phyloP scores from a whole-genome alignment of 2,329 filamentous ascomycete species.

The Ceratocystis smalleyi region DNA sequence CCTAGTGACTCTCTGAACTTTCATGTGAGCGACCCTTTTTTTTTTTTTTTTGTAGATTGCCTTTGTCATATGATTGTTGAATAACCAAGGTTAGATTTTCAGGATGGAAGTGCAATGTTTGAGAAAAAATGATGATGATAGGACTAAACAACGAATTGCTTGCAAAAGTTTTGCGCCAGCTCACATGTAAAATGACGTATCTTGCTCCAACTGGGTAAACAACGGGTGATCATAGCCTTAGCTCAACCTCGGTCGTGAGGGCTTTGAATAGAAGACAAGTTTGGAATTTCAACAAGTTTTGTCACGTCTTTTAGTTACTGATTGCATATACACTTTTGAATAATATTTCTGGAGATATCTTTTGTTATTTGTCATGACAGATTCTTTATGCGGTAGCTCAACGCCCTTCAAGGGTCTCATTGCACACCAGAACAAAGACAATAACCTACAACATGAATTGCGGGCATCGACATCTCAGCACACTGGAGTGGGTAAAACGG shows the following conservation, averaged over 20 bases:
- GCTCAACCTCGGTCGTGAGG: not conserved
- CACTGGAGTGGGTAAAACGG: not conserved
- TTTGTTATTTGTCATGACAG: slow-evolving; percentile 24
- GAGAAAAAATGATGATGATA: not conserved
- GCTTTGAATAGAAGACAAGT: not conserved
- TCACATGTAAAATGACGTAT: slow-evolving; percentile 1
- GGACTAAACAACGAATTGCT: not conserved
- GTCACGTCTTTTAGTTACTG: not conserved
- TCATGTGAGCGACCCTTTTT: too few species aligned
- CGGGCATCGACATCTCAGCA: not conserved
- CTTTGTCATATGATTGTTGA: not conserved
- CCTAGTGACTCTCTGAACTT: not conserved
- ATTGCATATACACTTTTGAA: not conserved
- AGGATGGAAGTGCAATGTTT: not conserved
- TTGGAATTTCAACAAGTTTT: not conserved
- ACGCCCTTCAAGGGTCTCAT: slow-evolving; percentile 31
- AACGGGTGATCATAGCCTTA: not conserved
- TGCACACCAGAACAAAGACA: slow-evolving; percentile 29
- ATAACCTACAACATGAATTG: slow-evolving; percentile 24
- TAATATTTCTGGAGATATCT: not conserved
- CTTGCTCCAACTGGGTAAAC: not conserved
- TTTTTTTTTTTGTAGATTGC: too few species aligned
- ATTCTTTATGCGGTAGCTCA: slow-evolving; percentile 29
- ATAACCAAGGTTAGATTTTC: not conserved
- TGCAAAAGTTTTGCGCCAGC: not conserved